Evolutionary conservation across 164 flowering plant genomes (phyloP).

Genomic region (grape (Vitis vinifera)): DNA sequence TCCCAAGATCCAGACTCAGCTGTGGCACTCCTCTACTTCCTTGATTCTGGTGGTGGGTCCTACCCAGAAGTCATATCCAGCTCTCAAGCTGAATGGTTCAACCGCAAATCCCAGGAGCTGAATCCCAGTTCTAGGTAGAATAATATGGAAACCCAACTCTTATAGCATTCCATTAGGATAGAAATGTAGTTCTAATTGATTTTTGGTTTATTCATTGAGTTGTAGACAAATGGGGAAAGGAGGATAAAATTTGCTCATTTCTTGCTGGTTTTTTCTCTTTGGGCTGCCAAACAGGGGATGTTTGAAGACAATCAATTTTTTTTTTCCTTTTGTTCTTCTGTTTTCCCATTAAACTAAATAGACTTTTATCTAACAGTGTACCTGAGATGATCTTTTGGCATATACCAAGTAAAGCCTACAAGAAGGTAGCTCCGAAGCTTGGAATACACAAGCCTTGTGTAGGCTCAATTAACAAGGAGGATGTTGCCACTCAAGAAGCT

Average conservation of each 20-base stretch:
- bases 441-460: slow-evolving; percentile 59
- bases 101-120: slow-evolving; percentile 44
- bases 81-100: slow-evolving; percentile 80
- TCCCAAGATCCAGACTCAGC: slow-evolving; percentile 32
- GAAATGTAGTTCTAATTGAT: too few relatives aligned
- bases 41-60: slow-evolving; percentile 95
- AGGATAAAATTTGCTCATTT: too few relatives aligned
- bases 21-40: slow-evolving; percentile 60
- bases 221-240: too few relatives aligned
- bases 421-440: slow-evolving; percentile 57
- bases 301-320: too few relatives aligned
- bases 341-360: too few relatives aligned
- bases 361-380: slow-evolving; percentile 33
- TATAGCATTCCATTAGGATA: too few relatives aligned
- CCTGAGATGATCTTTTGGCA: slow-evolving; percentile 95
- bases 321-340: neutral
- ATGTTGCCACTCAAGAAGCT: slow-evolving; percentile 71
- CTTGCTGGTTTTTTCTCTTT: too few relatives aligned
- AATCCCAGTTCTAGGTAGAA: slow-evolving; percentile 71
- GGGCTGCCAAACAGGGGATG: too few relatives aligned
- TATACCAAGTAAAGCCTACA: slow-evolving; percentile 76
- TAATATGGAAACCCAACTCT: neutral
- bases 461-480: slow-evolving; percentile 79
- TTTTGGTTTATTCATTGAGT: too few relatives aligned
- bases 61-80: slow-evolving; percentile 83